Base-by-base conservation (phyloP, 1,139 yeast genomes). In the Yamadazyma pseudoaaseri region DNA sequence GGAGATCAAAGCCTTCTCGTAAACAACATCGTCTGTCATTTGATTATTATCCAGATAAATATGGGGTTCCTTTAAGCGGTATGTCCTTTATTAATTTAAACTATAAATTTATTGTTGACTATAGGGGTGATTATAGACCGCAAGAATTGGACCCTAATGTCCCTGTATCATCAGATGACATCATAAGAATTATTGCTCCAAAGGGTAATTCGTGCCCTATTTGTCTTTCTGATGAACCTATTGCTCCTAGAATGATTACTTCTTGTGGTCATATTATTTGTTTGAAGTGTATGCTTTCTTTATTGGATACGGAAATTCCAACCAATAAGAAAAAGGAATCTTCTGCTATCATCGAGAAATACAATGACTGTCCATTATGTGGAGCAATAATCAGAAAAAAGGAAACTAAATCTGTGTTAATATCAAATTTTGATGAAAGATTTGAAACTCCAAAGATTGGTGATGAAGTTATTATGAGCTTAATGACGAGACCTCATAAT, bases 261-360 rank as follows among this genome's bases (percentile, higher is more conserved):
- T 74, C 81, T 12, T 94, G 99, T 62, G 98, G 99, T 3, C 99
- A 94, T 54, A 73, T 89, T 10, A 75, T 92, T 51, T 94, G 99
- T 54, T 71, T 79, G 36, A 79, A 89, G 18, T 94, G 99, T 54
- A 60, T 90, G 25, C 58, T 87, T 34, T 75, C 90, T 25, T 76
- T 86, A 49, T 62, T 87, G 35, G 86, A 78, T 26, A 76, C 83
- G 14, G 79, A 77, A 32, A 61, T 72, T 2, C 70, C 75, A 1
- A 48, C 48, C 14, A 59, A 58, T 26, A 63, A 62, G 44, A 68
- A 68, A 40, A 47, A 52, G 18, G 65, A 67, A 37, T 47, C 60
- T 7, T 49, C 51, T 26, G 72, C 65, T 6, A 51, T 68, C n/a
- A 65, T 66, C 29, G 76, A 73, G 42, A 77, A 70, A 50, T 70